Evolutionary conservation across 805 yeast species (phyloP), one percentile per base, ranked within the genome.

Genomic region (Candida coquimbonensis): DNA sequence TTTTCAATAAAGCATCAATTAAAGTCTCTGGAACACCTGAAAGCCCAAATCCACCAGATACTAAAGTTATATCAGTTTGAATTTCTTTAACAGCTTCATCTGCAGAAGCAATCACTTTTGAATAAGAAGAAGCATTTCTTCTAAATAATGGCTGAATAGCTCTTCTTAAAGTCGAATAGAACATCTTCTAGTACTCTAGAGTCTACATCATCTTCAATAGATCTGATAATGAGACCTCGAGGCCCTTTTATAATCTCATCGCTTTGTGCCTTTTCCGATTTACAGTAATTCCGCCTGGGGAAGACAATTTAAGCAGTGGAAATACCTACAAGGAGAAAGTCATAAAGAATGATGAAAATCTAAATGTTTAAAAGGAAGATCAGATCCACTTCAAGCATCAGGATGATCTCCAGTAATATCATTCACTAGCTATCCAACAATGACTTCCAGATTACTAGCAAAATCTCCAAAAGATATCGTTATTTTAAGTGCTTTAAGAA

Each of bases 401-500:
- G 5, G 31, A 29, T 29, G 31, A 29, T 29, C 13, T 29, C 31
- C 31, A 11, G 13, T 8, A 29, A 11, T 29, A 9, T 9, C 14
- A 29, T 29, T 9, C 4, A 29, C 1, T 6, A 21, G 24, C 24
- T 21, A 21, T 6, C 7, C 24, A 21, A 21, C 9, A 16, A 33
- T 29, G 35, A 27, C 41, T 39, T 27, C 35, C 31, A 9, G 31
- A 27, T n/a, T 46, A 4, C 34, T 46, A 1, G 24, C 43, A n/a
- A 46, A 46, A 41, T 38, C 46, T 5, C 44, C 46, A 27, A 29
- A 19, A 5, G 96, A 89, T 64, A 90, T 89, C 31, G 96, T 89
- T 41, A 79, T 89, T 46, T 86, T 87, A 36, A 80, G 78, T 43
- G 96, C 96, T 39, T 80, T 83, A 69, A 78, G 96, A 66, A 83